phyloP scores from a whole-genome alignment of 495 filamentous ascomycete species.

The Chaetomium fimeti region DNA sequence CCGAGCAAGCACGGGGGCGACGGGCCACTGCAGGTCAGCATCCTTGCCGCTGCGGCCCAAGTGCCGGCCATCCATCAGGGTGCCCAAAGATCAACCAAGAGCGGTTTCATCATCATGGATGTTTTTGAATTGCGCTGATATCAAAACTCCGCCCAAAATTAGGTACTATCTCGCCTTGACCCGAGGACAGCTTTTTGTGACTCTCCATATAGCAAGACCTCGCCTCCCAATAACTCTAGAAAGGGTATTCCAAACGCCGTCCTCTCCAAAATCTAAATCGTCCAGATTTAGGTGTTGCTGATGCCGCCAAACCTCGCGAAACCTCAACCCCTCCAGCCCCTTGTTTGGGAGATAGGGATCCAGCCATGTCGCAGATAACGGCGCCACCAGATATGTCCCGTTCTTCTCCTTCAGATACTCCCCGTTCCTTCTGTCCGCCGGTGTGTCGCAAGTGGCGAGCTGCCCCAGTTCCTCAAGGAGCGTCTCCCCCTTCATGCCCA shows the following conservation, averaged over 20 bases:
- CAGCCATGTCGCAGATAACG: conserved; percentile 68
- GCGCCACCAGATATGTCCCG: conserved; percentile 65
- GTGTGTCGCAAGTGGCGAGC: conserved; percentile 58
- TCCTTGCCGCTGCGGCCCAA: conserved; percentile 13
- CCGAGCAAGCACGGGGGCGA: background rate
- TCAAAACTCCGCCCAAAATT: conserved; percentile 19
- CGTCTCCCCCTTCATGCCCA: conserved; percentile 66
- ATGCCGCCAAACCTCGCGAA: conserved; percentile 69
- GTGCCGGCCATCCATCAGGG: conserved; percentile 43
- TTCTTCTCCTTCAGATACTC: conserved; percentile 53
- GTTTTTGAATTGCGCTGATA: background rate
- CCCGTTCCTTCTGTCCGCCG: conserved; percentile 49
- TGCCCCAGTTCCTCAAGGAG: conserved; percentile 60
- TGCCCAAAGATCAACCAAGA: conserved; percentile 19
- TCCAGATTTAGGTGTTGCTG: conserved; percentile 81
- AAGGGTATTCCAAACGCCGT: conserved; percentile 76
- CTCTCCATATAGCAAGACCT: conserved; percentile 77
- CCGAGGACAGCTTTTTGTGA: conserved; percentile 54
- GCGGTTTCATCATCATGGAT: background rate
- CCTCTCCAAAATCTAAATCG: conserved; percentile 84
- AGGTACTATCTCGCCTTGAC: conserved; percentile 12
- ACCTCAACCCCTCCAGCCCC: conserved; percentile 50
- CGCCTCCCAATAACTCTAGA: conserved; percentile 72
- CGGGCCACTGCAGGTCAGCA: background rate
- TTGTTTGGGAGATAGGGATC: conserved; percentile 58